Evolutionary conservation across 306 rosid genomes (phyloP), one percentile per base, ranked within the genome.

Genomic region (Pyrus communis): DNA sequence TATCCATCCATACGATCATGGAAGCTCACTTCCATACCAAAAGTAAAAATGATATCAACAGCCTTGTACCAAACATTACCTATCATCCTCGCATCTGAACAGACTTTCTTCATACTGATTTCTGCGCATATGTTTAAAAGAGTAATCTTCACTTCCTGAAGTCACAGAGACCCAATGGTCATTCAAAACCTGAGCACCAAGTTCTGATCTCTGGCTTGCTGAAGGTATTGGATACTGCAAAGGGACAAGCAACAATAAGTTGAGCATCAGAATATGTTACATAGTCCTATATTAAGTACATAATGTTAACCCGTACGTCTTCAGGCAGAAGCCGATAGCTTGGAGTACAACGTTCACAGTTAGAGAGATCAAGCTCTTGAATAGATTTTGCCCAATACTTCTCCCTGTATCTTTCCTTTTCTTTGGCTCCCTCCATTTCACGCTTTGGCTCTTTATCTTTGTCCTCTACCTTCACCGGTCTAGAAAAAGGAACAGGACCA

Each of bases 81-180:
- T 92, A 86, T 95, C 99, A 89, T 95, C 99, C 86, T 95, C 99
- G 75, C 99, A 95, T 83, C 93, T 84, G 82, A 95, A 95, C 69
- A 95, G 83, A 87, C 96, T 92, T 85, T 95, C 99, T 84, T 95
- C 99, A 60, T 95, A 95, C 76, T 95, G 99, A 86, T 95, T 95
- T 81, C 90, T 87, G 73, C 97, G 96, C 97, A 95, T 95, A 79
- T 95, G 98, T 73, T 95, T 95, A 79, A 95, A 95, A 84, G 99
- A 95, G 86, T 92, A 95, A 84, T 95, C 99, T 89, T 95, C 99
- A 82, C 99, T 92, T 80, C 99, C 99, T 42, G 99, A 95, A 75
- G 99, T 95, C 80, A 95, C 99, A 71, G 99, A 95, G 57, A 95
- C 99, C 99, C 99, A 95, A 57, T 87, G 90, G 80, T 95, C 99